Base-by-base conservation (phyloP, 2,329 filamentous ascomycete genomes). In the Cladorrhinum sp. region DNA sequence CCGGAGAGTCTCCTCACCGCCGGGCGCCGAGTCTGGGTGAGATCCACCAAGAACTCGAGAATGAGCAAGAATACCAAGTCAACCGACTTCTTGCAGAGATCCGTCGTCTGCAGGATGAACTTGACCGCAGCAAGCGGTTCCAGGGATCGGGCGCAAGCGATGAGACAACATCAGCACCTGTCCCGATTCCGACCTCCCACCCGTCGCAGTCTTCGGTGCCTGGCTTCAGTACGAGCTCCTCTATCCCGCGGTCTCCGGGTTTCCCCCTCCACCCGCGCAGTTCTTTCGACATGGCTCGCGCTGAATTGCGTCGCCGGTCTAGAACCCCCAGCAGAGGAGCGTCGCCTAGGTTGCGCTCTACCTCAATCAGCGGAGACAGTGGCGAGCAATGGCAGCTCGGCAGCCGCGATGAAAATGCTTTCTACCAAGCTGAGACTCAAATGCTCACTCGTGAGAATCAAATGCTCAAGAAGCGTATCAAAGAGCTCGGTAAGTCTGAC, bases 391-490 rank as follows among this genome's bases (percentile, higher is more conserved):
- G 81, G 76, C 74, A 82, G 52, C 78, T 89, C 1, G 83, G 82
- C n/a, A 83, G 83, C 7, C 79, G 89, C 18, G 90, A 92, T 68
- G 90, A 93, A 71, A 87, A 83, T 64, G 87, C 88, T 0, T 92
- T 92, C 72, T 93, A 93, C 69, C 89, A 92, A 72, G 90, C 90
- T 3, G 90, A 93, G 75, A 91, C 89, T 1, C 88, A 91, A 74
- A 92, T 85, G 76, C 75, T 93, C 68, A 83, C 86, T 22, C 81
- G 90, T 24, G 90, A 93, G 76, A 93, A 93, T 67, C 90, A 93
- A 74, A 92, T 93, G 90, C 77, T 93, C 55, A 86, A 88, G 63
- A 82, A 87, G 71, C 81, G 90, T 53, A 90, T 92, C 61, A 81
- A 87, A 36, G 89, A 92, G 68, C 76, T 92, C 13, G 89, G 88